Conservation (phyloP, 768 basidiomycete species). For the Lanmaoa pseudosensibilis region DNA sequence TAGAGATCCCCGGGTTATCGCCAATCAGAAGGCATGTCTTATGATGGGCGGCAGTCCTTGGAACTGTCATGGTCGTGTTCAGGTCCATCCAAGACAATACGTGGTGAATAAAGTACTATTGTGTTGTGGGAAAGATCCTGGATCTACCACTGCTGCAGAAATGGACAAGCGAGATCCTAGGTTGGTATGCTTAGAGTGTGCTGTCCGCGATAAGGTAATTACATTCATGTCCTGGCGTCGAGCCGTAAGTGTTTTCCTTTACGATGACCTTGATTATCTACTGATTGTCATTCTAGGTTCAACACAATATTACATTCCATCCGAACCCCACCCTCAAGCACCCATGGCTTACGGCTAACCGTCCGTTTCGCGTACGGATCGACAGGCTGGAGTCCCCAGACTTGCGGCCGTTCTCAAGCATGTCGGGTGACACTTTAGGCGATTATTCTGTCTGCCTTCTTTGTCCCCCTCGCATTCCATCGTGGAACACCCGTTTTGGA, state of each 20-base stretch:
- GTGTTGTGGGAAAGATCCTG: constrained; percentile 27
- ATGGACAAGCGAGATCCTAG: constrained; percentile 25
- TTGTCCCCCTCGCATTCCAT: constrained; percentile 30
- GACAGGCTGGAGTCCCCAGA: not conserved
- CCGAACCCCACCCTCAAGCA: constrained; percentile 1
- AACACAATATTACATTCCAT: constrained; percentile 19
- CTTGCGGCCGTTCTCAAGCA: not conserved
- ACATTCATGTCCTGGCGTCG: constrained; percentile 26
- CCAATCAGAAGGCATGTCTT: constrained; percentile 22
- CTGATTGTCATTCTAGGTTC: constrained; percentile 15
- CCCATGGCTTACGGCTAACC: constrained; percentile 11
- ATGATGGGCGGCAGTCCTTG: constrained; percentile 26
- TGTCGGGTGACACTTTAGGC: not conserved
- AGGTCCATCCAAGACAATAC: constrained; percentile 20
- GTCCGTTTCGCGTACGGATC: not conserved
- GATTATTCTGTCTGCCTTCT: constrained; percentile 26
- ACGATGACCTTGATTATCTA: not conserved
- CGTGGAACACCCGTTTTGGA: constrained; percentile 26
- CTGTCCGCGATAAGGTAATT: constrained; percentile 1
- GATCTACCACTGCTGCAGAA: constrained; percentile 22
- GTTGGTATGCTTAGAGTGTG: constrained; percentile 21
- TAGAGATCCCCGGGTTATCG: constrained; percentile 24
- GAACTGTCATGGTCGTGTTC: constrained; percentile 22
- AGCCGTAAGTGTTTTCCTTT: constrained; percentile 16
- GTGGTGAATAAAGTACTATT: constrained; percentile 15